Percentiles rank a stretch among this genome's conserved stretches.
Conservation (phyloP, 1,139 yeast species). For the Hanseniaspora uvarum region DNA sequence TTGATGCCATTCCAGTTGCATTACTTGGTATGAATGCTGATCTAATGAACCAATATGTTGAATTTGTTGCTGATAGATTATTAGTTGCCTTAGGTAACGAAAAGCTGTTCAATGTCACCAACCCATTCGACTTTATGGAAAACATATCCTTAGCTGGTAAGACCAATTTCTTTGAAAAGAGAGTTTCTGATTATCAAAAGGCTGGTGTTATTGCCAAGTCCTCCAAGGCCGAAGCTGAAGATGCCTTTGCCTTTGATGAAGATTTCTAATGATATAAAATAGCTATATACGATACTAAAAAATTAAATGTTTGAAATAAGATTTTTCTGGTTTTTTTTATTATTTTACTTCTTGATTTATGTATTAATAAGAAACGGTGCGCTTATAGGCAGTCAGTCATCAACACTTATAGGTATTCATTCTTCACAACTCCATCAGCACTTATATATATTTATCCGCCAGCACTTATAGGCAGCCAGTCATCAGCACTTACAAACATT, state of each 20-base stretch:
- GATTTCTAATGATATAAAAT: slow-evolving; percentile 36
- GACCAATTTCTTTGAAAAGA: slow-evolving; percentile 97
- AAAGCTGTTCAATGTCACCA: slow-evolving; percentile 74
- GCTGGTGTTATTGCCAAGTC: slow-evolving; percentile 90
- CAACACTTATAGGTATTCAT: too few relatives aligned
- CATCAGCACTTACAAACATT: too few relatives aligned
- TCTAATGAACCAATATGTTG: slow-evolving; percentile 95
- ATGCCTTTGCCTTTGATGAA: slow-evolving; percentile 42
- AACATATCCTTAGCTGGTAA: slow-evolving; percentile 94
- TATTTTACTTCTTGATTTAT: background rate
- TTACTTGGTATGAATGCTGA: slow-evolving; percentile 86
- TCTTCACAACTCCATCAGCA: too few relatives aligned
- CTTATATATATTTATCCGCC: too few relatives aligned
- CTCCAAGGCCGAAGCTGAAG: slow-evolving; percentile 33
- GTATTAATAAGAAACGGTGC: too few relatives aligned
- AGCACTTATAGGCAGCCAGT: too few relatives aligned
- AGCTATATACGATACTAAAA: too few relatives aligned
- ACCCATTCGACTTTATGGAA: slow-evolving; percentile 98
- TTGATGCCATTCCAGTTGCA: slow-evolving; percentile 85
- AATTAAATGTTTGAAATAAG: too few relatives aligned
- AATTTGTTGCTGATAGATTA: slow-evolving; percentile 92
- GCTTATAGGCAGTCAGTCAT: too few relatives aligned
- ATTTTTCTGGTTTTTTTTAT: background rate
- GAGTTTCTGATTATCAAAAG: slow-evolving; percentile 97
- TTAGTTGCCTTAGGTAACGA: slow-evolving; percentile 81